Base-by-base conservation (phyloP, 768 basidiomycete species). In the Lactarius deliciosus region DNA sequence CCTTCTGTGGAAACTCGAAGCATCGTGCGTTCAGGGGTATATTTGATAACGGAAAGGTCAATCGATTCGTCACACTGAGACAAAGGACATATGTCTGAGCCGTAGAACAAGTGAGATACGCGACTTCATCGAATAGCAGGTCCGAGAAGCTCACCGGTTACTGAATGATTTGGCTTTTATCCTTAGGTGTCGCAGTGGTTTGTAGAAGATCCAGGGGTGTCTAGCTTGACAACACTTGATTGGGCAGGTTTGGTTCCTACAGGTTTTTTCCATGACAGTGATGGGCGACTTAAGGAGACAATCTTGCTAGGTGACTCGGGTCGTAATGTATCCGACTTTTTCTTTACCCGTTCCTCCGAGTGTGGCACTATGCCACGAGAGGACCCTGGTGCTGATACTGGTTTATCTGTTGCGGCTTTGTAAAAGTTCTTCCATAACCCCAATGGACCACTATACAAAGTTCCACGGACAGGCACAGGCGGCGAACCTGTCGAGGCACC, bases 1-100 rank as follows among this genome's bases (percentile, higher is more conserved):
- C 74, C 22, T 73, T 73, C 5, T 75, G 73, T 2, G 64, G 55
- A 9, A 60, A 70, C 32, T 71, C 70, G 20, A 58, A 58, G 56
- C 66, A 71, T 50, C 28, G 50, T 45, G 16, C 70, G 68, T n/a
- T 53, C 59, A 34, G 68, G 68, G 5, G 70, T 69, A 13, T 59
- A 63, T 16, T 64, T 28, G 3, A 71, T 50, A 57, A 71, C 60
- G 13, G 57, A 59, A 30, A 66, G 64, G 5, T 30, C 64, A 43
- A 32, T 38, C 41, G 45, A 28, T 43, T 56, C n/a, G 25, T 40
- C 20, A 60, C 53, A 45, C 25, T 53, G 60, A 41, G 13, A 34
- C 20, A 36, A 25, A 32, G 41, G 53, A 25, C 34, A 30, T 6
- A 30, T 41, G n/a, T 22, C 53, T 61, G 15, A 32, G 32, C 20